A percentile compares a stretch with the other conserved stretches of the same genome.
These are phyloP conservation scores for Boletus tomentosulus DNA, from an alignment of 768 basidiomycete genomes.

Conservation along the genomic window DNA sequence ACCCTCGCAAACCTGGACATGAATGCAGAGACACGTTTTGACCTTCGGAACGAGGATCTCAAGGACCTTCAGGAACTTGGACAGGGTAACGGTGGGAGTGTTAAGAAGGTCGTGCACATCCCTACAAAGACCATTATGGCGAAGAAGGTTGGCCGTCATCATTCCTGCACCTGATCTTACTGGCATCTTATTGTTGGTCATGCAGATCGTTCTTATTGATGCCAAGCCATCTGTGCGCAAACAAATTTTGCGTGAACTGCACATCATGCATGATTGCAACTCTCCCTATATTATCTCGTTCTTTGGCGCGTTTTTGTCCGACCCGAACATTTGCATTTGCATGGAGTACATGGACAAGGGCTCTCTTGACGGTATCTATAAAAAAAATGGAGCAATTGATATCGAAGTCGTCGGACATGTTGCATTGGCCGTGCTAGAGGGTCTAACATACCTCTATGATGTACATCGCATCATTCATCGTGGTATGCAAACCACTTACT, in stretches of 20 bases:
- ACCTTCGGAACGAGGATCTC: slow-evolving; percentile 85
- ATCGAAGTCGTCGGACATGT: slow-evolving; percentile 92
- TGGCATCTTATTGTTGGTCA: background rate
- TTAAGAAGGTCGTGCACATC: slow-evolving; percentile 91
- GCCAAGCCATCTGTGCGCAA: slow-evolving; percentile 95
- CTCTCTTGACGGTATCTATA: slow-evolving; percentile 92
- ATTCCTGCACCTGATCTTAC: background rate
- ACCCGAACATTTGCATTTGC: slow-evolving; percentile 98
- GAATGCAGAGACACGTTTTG: slow-evolving; percentile 80
- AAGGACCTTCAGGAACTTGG: slow-evolving; percentile 89
- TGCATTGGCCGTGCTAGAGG: slow-evolving; percentile 91
- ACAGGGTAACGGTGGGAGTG: slow-evolving; percentile 95
- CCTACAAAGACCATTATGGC: slow-evolving; percentile 95
- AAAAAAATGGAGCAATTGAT: slow-evolving; percentile 89
- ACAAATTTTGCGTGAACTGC: slow-evolving; percentile 95
- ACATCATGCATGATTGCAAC: slow-evolving; percentile 98
- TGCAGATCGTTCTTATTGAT: slow-evolving; percentile 90
- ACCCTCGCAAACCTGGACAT: slow-evolving; percentile 85
- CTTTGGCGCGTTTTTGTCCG: slow-evolving; percentile 93
- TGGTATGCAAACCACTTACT: slow-evolving; percentile 50
- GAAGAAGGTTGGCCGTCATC: slow-evolving; percentile 73
- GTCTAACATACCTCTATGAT: slow-evolving; percentile 96
- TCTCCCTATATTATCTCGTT: slow-evolving; percentile 95
- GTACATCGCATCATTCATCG: slow-evolving; percentile 97
- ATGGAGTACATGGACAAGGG: slow-evolving; percentile 98